Evolutionary conservation across 2,329 filamentous ascomycete genomes (phyloP).

Genomic region (Phaeomoniella chlamydospora): DNA sequence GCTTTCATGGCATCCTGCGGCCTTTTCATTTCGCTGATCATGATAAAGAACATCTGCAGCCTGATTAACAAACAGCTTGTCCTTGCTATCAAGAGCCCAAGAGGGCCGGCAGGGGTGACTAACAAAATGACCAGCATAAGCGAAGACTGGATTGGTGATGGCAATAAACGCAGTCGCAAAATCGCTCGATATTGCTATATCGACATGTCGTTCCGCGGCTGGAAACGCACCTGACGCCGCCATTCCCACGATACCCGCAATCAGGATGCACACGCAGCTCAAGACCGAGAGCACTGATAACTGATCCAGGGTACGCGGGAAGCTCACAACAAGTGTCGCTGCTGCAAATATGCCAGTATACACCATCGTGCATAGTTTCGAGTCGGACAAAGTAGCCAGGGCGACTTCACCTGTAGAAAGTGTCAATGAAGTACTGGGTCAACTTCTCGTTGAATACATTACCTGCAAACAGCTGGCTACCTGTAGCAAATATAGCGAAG

Average conservation of each 20-base stretch:
- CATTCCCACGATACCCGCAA: slow-evolving; percentile 37
- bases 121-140: slow-evolving; percentile 37
- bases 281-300: slow-evolving; percentile 32
- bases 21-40: slow-evolving; percentile 38
- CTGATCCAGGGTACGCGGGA: slow-evolving; percentile 35
- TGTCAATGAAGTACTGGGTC: too few species aligned
- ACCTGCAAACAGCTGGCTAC: slow-evolving; percentile 32
- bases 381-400: slow-evolving; percentile 28
- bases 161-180: slow-evolving; percentile 31
- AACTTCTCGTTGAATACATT: too few species aligned
- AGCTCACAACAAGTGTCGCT: slow-evolving; percentile 29
- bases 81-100: too few species aligned
- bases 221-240: slow-evolving; percentile 31
- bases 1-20: slow-evolving; percentile 38
- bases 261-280: slow-evolving; percentile 30
- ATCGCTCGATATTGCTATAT: slow-evolving; percentile 20
- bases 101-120: too few species aligned
- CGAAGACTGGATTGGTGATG: slow-evolving; percentile 38
- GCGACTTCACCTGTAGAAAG: slow-evolving; percentile 29
- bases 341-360: slow-evolving; percentile 37
- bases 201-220: slow-evolving; percentile 20
- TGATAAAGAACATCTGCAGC: slow-evolving; percentile 38
- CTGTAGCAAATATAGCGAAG: slow-evolving; percentile 37
- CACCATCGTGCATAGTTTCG: slow-evolving; percentile 33
- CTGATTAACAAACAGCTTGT: too few species aligned